Conservation (phyloP, 202 grass and related monocot species). For the Schoenoplectus tabernaemontani region DNA sequence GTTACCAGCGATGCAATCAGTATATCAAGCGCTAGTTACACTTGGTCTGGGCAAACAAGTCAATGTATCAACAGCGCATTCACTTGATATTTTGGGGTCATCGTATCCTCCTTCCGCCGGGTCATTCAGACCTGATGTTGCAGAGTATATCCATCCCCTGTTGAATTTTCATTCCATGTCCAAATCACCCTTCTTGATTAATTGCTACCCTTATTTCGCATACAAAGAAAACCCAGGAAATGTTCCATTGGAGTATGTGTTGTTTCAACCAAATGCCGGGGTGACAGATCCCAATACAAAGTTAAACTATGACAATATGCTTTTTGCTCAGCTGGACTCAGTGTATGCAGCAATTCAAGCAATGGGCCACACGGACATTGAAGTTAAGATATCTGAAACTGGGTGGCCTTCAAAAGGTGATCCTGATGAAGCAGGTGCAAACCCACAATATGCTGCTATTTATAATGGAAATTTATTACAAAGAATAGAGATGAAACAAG, state of each 20-base stretch:
- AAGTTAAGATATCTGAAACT: slow-evolving; percentile 80
- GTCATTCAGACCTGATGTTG: slow-evolving; percentile 33
- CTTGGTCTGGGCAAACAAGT: slow-evolving; percentile 58
- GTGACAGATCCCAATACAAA: slow-evolving; percentile 40
- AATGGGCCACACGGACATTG: slow-evolving; percentile 51
- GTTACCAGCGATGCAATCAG: slow-evolving; percentile 62
- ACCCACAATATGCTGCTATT: slow-evolving; percentile 54
- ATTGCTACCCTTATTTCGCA: slow-evolving; percentile 83
- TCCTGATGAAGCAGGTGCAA: slow-evolving; percentile 61
- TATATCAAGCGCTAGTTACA: slow-evolving; percentile 44
- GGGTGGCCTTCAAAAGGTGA: slow-evolving; percentile 90
- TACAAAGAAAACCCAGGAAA: slow-evolving; percentile 55
- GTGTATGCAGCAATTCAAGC: slow-evolving; percentile 63
- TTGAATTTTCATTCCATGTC: slow-evolving; percentile 56
- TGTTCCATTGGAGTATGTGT: slow-evolving; percentile 63
- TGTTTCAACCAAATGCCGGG: slow-evolving; percentile 54
- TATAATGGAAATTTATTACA: slow-evolving; percentile 73
- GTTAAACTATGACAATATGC: slow-evolving; percentile 92
- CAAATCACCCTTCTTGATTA: slow-evolving; percentile 73
- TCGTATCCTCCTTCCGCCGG: slow-evolving; percentile 79
- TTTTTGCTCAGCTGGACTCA: slow-evolving; percentile 87
- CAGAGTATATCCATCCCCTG: slow-evolving; percentile 46
- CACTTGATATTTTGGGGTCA: slow-evolving; percentile 59
- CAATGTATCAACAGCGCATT: slow-evolving; percentile 71
- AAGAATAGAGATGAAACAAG: slow-evolving; percentile 63